Conservation (phyloP, 805 yeast genomes). For the Kazachstania viticola region DNA sequence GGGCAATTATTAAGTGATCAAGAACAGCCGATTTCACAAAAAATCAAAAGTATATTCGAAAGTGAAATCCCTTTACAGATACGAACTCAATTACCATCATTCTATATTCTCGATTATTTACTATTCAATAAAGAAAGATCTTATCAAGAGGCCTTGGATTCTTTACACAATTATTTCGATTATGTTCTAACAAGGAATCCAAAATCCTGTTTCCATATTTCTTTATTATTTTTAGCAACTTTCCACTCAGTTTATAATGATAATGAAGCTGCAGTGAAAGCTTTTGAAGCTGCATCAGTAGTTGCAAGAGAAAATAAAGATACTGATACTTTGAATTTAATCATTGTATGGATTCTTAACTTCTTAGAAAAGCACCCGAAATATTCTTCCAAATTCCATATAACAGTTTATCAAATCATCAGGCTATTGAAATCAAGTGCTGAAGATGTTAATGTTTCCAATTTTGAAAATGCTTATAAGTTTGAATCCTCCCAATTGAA, state of each 20-base stretch:
- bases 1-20: too few species aligned
- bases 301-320: conserved; percentile 84
- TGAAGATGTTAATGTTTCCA: conserved; percentile 16
- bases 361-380: conserved; percentile 61
- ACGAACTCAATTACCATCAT: conserved; percentile 17
- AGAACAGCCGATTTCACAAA: too few species aligned
- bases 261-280: conserved; percentile 55
- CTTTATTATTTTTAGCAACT: conserved; percentile 59
- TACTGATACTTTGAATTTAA: conserved; percentile 54
- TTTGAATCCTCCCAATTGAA: conserved; percentile 49
- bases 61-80: conserved; percentile 17
- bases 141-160: conserved; percentile 33
- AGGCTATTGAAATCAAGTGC: conserved; percentile 35
- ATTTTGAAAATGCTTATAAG: conserved; percentile 48
- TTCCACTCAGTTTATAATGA: conserved; percentile 60
- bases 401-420: conserved; percentile 54
- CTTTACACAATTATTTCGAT: conserved; percentile 55
- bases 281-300: conserved; percentile 77
- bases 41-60: too few species aligned
- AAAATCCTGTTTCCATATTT: conserved; percentile 61
- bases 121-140: conserved; percentile 7
- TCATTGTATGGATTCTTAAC: conserved; percentile 63
- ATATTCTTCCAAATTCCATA: conserved; percentile 37
- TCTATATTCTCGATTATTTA: conserved; percentile 16
- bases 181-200: conserved; percentile 60